Conservation (phyloP, 2,329 filamentous ascomycete genomes). For the Periglandula ipomoeae region DNA sequence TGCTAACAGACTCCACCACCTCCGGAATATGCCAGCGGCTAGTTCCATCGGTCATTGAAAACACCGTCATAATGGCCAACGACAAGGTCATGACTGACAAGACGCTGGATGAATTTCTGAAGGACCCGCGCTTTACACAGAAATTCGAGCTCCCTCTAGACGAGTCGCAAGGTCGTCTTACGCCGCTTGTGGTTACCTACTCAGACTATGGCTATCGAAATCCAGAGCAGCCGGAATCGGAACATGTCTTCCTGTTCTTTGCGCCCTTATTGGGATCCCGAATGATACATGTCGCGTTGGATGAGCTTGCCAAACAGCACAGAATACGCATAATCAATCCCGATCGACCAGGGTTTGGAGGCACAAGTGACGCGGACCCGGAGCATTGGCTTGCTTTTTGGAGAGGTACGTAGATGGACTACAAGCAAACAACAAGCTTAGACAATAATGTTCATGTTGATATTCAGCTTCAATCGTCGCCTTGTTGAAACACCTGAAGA, state of each 20-base stretch:
- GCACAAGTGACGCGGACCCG: constrained; percentile 18
- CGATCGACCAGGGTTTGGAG: constrained; percentile 28
- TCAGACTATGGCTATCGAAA: constrained; percentile 22
- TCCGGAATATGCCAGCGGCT: background rate
- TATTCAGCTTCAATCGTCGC: constrained; percentile 20
- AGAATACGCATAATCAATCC: constrained; percentile 22
- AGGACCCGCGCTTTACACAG: constrained; percentile 15
- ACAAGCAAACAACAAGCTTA: too few species aligned
- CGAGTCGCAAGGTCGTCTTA: constrained; percentile 8
- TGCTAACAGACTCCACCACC: background rate
- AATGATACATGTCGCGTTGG: constrained; percentile 22
- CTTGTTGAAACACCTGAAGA: constrained; percentile 23
- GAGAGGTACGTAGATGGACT: background rate
- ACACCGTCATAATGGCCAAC: background rate
- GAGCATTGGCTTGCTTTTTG: constrained; percentile 7
- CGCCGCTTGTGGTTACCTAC: constrained; percentile 7
- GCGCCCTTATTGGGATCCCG: constrained; percentile 20
- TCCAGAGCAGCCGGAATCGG: constrained; percentile 14
- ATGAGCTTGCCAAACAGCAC: constrained; percentile 21
- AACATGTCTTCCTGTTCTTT: constrained; percentile 21
- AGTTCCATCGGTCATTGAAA: background rate
- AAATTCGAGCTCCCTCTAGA: constrained; percentile 15
- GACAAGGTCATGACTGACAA: background rate
- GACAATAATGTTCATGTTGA: too few species aligned
- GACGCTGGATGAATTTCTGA: background rate